Evolutionary conservation across 306 rosid genomes (phyloP).

Genomic region (Luffa acutangula): DNA sequence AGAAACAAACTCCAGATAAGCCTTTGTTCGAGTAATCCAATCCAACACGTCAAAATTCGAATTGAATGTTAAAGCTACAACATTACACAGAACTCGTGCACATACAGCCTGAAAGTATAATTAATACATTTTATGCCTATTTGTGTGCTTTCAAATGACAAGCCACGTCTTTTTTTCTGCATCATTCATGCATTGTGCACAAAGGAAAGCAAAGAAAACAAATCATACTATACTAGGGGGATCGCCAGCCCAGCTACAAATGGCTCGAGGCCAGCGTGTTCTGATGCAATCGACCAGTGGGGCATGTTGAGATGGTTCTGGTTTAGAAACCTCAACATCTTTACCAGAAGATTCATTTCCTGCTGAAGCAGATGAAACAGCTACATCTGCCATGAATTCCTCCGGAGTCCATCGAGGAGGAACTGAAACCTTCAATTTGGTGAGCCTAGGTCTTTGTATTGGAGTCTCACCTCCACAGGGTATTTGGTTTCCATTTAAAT

Average conservation of each 20-base stretch:
- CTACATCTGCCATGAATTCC: conserved; percentile 81
- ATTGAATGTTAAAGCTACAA: conserved; percentile 9
- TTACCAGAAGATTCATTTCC: conserved; percentile 43
- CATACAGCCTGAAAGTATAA: neutral
- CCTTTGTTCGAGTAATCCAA: neutral
- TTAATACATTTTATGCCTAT: neutral
- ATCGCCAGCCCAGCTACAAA: conserved; percentile 84
- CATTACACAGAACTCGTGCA: conserved; percentile 5
- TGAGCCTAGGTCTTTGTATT: conserved; percentile 77
- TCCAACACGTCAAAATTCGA: conserved; percentile 12
- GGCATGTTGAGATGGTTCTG: conserved; percentile 80
- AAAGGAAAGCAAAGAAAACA: neutral
- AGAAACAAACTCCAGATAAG: neutral
- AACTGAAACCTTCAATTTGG: conserved; percentile 79
- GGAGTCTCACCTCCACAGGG: conserved; percentile 62
- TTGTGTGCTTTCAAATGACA: neutral
- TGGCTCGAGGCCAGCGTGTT: conserved; percentile 89
- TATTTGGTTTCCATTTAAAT: conserved; percentile 61
- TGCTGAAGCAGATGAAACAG: conserved; percentile 42
- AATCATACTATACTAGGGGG: conserved; percentile 89
- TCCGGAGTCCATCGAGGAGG: conserved; percentile 99
- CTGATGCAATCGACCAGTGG: conserved; percentile 94
- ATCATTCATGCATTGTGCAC: conserved; percentile 6
- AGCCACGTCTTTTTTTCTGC: neutral
- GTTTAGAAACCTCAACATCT: conserved; percentile 54